phyloP scores from a whole-genome alignment of 371 early-diverging fungal species.

The Syncephalis fuscata region DNA sequence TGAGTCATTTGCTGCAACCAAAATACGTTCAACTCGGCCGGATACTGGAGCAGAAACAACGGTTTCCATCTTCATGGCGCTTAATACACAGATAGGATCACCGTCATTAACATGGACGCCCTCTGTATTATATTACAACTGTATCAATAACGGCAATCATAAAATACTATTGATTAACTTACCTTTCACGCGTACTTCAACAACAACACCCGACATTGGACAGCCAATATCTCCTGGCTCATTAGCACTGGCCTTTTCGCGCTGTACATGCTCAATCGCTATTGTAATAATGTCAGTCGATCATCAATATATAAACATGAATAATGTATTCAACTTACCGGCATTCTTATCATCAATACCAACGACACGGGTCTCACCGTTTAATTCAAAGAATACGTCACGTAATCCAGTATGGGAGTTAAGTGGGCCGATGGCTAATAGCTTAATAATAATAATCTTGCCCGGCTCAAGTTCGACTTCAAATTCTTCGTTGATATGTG shows the following conservation, averaged over 20 bases:
- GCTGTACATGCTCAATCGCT: slow-evolving; percentile 39
- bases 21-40: slow-evolving; percentile 57
- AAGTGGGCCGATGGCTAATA: slow-evolving; percentile 75
- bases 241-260: slow-evolving; percentile 59
- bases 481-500: slow-evolving; percentile 75
- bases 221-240: slow-evolving; percentile 77
- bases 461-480: slow-evolving; percentile 73
- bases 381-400: slow-evolving; percentile 89
- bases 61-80: slow-evolving; percentile 97
- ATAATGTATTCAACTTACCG: neutral
- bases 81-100: slow-evolving; percentile 74
- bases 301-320: neutral
- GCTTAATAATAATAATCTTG: slow-evolving; percentile 76
- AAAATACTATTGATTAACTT: neutral
- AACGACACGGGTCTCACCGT: slow-evolving; percentile 85
- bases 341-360: slow-evolving; percentile 30
- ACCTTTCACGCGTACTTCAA: slow-evolving; percentile 68
- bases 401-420: slow-evolving; percentile 54
- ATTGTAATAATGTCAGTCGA: slow-evolving; percentile 5
- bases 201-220: slow-evolving; percentile 90
- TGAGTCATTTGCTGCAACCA: slow-evolving; percentile 56
- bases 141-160: neutral
- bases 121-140: slow-evolving; percentile 1
- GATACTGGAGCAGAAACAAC: slow-evolving; percentile 68
- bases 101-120: slow-evolving; percentile 74